Evolutionary conservation across 306 rosid species (phyloP).

Genomic region (Sphenostylis stenocarpa): DNA sequence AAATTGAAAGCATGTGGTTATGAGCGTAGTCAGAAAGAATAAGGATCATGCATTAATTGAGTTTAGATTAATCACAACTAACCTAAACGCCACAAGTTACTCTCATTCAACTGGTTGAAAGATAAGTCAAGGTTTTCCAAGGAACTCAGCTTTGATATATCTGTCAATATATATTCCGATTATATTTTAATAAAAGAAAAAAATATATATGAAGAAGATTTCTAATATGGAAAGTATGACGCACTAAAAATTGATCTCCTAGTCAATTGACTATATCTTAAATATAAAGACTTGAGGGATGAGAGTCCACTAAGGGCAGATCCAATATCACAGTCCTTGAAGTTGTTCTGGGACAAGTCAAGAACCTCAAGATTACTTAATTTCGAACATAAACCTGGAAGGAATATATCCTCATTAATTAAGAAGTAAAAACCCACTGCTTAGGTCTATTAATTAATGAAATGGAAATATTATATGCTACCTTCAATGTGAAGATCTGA

Average conservation of each 20-base stretch:
- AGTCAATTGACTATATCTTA: accelerated
- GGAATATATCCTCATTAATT: background rate
- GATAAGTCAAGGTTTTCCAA: background rate
- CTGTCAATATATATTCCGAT: background rate
- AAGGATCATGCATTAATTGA: no score
- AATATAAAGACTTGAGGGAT: slow-evolving; percentile 6
- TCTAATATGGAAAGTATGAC: background rate
- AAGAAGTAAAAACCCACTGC: background rate
- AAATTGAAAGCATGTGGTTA: no score
- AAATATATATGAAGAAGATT: background rate
- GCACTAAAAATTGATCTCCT: background rate
- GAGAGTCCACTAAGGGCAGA: background rate
- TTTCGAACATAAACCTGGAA: background rate
- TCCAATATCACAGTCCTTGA: background rate
- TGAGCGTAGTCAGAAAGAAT: no score
- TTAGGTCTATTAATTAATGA: background rate
- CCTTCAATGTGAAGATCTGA: slow-evolving; percentile 17
- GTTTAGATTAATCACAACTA: no score
- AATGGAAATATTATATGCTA: background rate
- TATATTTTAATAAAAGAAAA: background rate
- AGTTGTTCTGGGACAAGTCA: background rate
- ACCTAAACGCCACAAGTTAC: background rate
- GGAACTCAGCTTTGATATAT: background rate
- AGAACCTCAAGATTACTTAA: slow-evolving; percentile 17
- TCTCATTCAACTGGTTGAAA: background rate